A percentile compares a stretch with the other conserved stretches of the same genome.
phyloP scores from a whole-genome alignment of 176 grass and related monocot genomes.

The Elymus sibiricus region DNA sequence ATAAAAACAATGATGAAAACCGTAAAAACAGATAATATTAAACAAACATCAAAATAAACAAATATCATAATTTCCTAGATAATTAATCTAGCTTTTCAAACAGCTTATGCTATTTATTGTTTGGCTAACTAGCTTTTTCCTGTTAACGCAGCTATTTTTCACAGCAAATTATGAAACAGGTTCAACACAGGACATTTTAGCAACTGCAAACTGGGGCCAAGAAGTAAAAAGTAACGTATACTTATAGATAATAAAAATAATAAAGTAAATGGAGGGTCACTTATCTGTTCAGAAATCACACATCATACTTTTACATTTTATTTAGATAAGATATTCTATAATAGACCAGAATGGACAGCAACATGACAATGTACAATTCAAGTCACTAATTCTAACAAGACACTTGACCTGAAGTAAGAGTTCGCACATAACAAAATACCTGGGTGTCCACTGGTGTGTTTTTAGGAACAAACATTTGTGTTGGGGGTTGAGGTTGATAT shows the following conservation, averaged over 20 bases:
- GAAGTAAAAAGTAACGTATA: not conserved
- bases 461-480: conserved; percentile 81
- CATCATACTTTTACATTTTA: not conserved
- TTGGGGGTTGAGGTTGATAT: conserved; percentile 48
- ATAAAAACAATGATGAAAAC: conserved; percentile 6
- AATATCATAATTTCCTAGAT: not conserved
- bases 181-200: not conserved
- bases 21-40: not conserved
- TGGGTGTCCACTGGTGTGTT: conserved; percentile 38
- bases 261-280: not conserved
- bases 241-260: not conserved
- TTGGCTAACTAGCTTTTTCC: not conserved
- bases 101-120: not conserved
- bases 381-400: not conserved
- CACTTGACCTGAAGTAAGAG: not conserved
- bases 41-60: not conserved
- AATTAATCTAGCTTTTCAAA: not conserved
- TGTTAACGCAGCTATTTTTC: not conserved
- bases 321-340: conserved; percentile 9
- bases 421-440: conserved; percentile 46
- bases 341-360: not conserved
- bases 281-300: not conserved
- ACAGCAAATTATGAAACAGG: not conserved
- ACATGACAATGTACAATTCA: conserved; percentile 1
- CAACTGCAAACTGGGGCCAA: not conserved